These are phyloP conservation scores for Neurospora tetrasperma DNA, from an alignment of 495 filamentous ascomycete genomes.

Conservation along the genomic window DNA sequence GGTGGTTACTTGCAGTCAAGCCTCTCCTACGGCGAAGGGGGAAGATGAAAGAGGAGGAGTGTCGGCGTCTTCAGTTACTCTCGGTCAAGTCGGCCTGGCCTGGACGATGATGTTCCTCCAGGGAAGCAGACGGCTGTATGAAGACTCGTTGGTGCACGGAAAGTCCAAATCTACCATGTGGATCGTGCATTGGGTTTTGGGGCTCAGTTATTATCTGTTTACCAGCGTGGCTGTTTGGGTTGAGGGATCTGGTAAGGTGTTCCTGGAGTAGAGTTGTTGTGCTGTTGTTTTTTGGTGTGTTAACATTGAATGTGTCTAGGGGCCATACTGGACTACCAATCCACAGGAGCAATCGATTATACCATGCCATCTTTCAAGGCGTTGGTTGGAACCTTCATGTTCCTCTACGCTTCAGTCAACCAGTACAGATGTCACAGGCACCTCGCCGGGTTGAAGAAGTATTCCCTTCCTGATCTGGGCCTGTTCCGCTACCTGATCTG, in stretches of 20 bases:
- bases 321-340: constrained; percentile 23
- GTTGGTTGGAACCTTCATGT: constrained; percentile 50
- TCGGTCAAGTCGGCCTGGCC: constrained; percentile 54
- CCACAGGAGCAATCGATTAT: constrained; percentile 20
- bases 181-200: constrained; percentile 70
- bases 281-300: constrained; percentile 6
- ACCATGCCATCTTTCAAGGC: constrained; percentile 47
- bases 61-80: constrained; percentile 29
- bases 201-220: constrained; percentile 64
- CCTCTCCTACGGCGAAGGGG: constrained; percentile 11
- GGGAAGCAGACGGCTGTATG: constrained; percentile 61
- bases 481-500: constrained; percentile 62
- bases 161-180: constrained; percentile 64
- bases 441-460: constrained; percentile 71
- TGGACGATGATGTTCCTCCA: constrained; percentile 68
- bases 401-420: constrained; percentile 62
- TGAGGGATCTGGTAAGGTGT: constrained; percentile 60
- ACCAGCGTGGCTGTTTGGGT: constrained; percentile 74
- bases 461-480: constrained; percentile 59
- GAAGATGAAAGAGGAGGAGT: neutral
- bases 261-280: neutral
- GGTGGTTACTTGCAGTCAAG: constrained; percentile 28
- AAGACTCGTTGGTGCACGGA: constrained; percentile 54
- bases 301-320: constrained; percentile 10
- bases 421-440: constrained; percentile 78